These are phyloP conservation scores for Harringtonia aguacate DNA, from an alignment of 2,329 filamentous ascomycete genomes.

Conservation along the genomic window DNA sequence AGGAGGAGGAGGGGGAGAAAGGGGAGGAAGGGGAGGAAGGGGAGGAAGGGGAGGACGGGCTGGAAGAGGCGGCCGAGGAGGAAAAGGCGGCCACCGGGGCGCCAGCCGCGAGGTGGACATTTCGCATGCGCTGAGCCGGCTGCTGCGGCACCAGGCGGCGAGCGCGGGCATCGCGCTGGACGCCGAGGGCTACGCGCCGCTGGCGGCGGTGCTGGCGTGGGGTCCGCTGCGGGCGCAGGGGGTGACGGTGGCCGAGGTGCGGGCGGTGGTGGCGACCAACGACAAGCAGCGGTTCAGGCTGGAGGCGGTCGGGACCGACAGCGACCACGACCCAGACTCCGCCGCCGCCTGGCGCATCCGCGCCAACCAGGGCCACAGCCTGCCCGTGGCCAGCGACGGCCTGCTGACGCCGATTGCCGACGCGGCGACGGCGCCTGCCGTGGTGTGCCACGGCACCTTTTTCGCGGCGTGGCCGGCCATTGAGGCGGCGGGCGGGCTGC, in stretches of 20 bases:
- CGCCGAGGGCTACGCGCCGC: slow-evolving; percentile 44
- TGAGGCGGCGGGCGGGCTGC: slow-evolving; percentile 63
- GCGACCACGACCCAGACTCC: slow-evolving; percentile 23
- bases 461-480: slow-evolving; percentile 71
- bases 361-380: slow-evolving; percentile 89
- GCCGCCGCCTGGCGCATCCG: slow-evolving; percentile 73
- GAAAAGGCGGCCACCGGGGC: slow-evolving; percentile 20
- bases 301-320: slow-evolving; percentile 34
- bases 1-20: not conserved
- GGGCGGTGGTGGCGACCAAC: slow-evolving; percentile 57
- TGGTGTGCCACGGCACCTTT: slow-evolving; percentile 82
- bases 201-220: slow-evolving; percentile 47
- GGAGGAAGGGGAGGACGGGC: not conserved
- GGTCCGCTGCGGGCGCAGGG: slow-evolving; percentile 54
- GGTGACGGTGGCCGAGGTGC: slow-evolving; percentile 66
- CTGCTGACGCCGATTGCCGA: slow-evolving; percentile 60
- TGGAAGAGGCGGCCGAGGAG: slow-evolving; percentile 17
- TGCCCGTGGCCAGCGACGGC: slow-evolving; percentile 56
- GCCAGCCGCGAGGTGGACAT: slow-evolving; percentile 34
- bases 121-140: slow-evolving; percentile 41
- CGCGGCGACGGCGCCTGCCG: slow-evolving; percentile 47
- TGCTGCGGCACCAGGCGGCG: slow-evolving; percentile 45
- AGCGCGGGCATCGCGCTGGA: slow-evolving; percentile 48
- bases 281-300: slow-evolving; percentile 89
- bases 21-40: slow-evolving; percentile 9